These are phyloP conservation scores for Arthrinium phaeospermum DNA, from an alignment of 2,329 filamentous ascomycete species.

Conservation along the genomic window DNA sequence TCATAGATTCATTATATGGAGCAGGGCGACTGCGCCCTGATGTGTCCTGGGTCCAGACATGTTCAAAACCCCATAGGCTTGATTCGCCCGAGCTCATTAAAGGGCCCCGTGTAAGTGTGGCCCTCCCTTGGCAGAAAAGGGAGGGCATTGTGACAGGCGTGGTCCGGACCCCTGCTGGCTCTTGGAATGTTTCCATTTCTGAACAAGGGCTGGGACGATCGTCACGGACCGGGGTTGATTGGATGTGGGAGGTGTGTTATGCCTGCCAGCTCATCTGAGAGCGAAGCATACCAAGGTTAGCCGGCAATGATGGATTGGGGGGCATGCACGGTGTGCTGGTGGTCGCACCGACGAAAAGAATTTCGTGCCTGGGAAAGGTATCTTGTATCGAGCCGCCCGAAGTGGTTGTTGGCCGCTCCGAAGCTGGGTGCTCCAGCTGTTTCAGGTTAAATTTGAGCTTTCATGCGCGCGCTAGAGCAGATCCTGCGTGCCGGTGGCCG, in stretches of 20 bases:
- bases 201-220: neutral
- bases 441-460: slow-evolving; percentile 17
- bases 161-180: slow-evolving; percentile 8
- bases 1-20: slow-evolving; percentile 1
- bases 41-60: neutral
- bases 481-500: neutral
- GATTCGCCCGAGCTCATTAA: slow-evolving; percentile 1
- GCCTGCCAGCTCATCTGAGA: slow-evolving; percentile 17
- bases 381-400: neutral
- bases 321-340: slow-evolving; percentile 5
- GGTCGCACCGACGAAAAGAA: neutral
- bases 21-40: slow-evolving; percentile 12
- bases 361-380: neutral
- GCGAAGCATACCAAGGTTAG: neutral
- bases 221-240: slow-evolving; percentile 12
- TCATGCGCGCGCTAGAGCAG: slow-evolving; percentile 12
- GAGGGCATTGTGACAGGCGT: slow-evolving; percentile 13
- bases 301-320: neutral
- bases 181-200: slow-evolving; percentile 13
- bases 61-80: slow-evolving; percentile 5
- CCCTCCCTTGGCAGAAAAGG: slow-evolving; percentile 6
- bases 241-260: neutral
- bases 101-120: slow-evolving; percentile 9
- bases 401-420: slow-evolving; percentile 5
- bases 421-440: slow-evolving; percentile 7